Conservation (phyloP, 352 stramenopile genomes). For the Elongisporangium anandrum region DNA sequence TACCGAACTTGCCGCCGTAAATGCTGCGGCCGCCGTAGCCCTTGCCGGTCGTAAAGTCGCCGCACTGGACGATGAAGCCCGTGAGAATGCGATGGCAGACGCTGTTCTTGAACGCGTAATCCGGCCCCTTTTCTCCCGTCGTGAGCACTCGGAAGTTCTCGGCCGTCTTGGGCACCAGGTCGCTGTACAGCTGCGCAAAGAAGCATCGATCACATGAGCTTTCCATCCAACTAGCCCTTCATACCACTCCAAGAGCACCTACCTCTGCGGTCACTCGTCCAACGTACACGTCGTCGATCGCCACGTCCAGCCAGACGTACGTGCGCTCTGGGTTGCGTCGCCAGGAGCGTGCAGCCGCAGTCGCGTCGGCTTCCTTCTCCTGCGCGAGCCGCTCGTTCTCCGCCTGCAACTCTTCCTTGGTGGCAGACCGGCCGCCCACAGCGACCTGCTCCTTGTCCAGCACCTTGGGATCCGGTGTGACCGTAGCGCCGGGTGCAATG, state of each 20-base stretch:
- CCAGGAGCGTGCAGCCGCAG: conserved; percentile 27
- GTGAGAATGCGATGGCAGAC: conserved; percentile 98
- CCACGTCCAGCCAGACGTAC: conserved; percentile 85
- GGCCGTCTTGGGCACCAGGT: conserved; percentile 96
- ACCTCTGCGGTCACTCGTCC: conserved; percentile 76
- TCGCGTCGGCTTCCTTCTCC: conserved; percentile 8
- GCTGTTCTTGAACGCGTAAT: conserved; percentile 96
- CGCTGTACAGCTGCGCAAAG: conserved; percentile 78
- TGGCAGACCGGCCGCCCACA: conserved; percentile 5
- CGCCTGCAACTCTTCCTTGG: conserved; percentile 3
- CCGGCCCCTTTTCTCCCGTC: conserved; percentile 92
- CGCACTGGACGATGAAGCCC: conserved; percentile 98
- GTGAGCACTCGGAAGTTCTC: conserved; percentile 97
- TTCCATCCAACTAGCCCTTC: not conserved
- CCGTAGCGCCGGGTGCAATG: not conserved
- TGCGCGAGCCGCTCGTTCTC: conserved; percentile 6
- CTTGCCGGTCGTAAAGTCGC: conserved; percentile 92
- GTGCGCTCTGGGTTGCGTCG: conserved; percentile 58
- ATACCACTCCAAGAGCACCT: not conserved
- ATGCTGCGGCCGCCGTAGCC: conserved; percentile 96
- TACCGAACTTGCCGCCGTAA: conserved; percentile 95
- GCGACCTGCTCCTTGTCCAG: conserved; percentile 2
- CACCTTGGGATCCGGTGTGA: not conserved
- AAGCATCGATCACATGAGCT: not conserved
- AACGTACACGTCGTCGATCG: conserved; percentile 67